Percentiles rank a stretch among this genome's conserved stretches.
Conservation (phyloP, 2,329 filamentous ascomycete genomes). For the Dactylonectria macrodidyma region DNA sequence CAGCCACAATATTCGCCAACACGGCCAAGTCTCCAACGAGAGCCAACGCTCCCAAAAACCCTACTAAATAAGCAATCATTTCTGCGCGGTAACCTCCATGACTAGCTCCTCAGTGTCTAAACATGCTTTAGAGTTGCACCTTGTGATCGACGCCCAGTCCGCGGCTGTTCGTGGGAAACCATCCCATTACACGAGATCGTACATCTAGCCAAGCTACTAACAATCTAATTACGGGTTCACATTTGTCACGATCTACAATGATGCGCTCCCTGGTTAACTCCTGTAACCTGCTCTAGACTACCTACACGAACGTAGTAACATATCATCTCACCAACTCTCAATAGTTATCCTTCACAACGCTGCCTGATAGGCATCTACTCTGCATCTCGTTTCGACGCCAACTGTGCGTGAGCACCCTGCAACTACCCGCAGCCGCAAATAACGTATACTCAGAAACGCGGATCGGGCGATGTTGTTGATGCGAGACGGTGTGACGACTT, state of each 20-base stretch:
- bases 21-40: conserved; percentile 3
- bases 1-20: conserved; percentile 13
- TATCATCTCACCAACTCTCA: conserved; percentile 16
- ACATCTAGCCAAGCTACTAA: conserved; percentile 23
- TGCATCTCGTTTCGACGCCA: conserved; percentile 17
- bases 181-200: conserved; percentile 31
- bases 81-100: conserved; percentile 28
- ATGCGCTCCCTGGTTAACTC: conserved; percentile 3
- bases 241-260: conserved; percentile 13
- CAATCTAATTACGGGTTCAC: conserved; percentile 8
- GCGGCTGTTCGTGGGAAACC: conserved; percentile 30
- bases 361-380: neutral
- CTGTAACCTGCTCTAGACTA: conserved; percentile 7
- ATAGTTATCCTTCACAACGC: conserved; percentile 19
- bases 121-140: conserved; percentile 32
- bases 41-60: neutral
- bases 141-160: conserved; percentile 38
- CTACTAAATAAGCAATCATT: conserved; percentile 15
- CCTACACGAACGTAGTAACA: conserved; percentile 7
- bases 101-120: conserved; percentile 24
- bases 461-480: conserved; percentile 21
- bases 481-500: conserved; percentile 18
- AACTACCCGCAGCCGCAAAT: conserved; percentile 29
- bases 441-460: conserved; percentile 36
- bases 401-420: conserved; percentile 28